These are phyloP conservation scores for Xylariomycetidae sp. DNA, from an alignment of 2,329 filamentous ascomycete species.

Conservation along the genomic window DNA sequence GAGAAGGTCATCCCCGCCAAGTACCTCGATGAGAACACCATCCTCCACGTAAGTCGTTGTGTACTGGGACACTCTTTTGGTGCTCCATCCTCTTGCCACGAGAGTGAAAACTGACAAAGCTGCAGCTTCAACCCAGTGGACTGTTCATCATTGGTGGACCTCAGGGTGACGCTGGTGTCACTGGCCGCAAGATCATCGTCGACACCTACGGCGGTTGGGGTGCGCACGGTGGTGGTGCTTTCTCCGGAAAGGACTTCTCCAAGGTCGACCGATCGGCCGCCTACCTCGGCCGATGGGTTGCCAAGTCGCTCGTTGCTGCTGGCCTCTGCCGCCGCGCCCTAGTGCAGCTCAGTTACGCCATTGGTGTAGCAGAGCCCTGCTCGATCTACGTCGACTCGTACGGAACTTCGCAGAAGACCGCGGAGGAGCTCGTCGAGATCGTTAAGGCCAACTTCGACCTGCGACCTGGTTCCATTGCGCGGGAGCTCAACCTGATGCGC, in stretches of 20 bases:
- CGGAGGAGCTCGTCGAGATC: conserved; percentile 91
- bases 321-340: conserved; percentile 86
- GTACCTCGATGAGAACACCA: conserved; percentile 86
- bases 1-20: conserved; percentile 88
- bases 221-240: conserved; percentile 98
- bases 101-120: conserved; percentile 5
- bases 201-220: conserved; percentile 99
- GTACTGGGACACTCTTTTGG: no score
- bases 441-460: conserved; percentile 96
- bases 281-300: conserved; percentile 97
- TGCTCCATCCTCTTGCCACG: background rate
- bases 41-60: conserved; percentile 73
- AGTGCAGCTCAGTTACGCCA: conserved; percentile 98
- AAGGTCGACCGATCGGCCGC: conserved; percentile 99
- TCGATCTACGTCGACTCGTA: conserved; percentile 98
- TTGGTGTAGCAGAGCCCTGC: conserved; percentile 95
- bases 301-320: conserved; percentile 91
- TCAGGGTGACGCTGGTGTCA: conserved; percentile 97
- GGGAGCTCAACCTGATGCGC: conserved; percentile 88
- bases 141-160: conserved; percentile 99
- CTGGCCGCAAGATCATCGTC: conserved; percentile 98
- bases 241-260: conserved; percentile 99
- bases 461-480: conserved; percentile 95
- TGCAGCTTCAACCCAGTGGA: conserved; percentile 84
- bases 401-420: conserved; percentile 84